phyloP scores from a whole-genome alignment of 805 yeast genomes.

The Myxozyma lipomycoides region DNA sequence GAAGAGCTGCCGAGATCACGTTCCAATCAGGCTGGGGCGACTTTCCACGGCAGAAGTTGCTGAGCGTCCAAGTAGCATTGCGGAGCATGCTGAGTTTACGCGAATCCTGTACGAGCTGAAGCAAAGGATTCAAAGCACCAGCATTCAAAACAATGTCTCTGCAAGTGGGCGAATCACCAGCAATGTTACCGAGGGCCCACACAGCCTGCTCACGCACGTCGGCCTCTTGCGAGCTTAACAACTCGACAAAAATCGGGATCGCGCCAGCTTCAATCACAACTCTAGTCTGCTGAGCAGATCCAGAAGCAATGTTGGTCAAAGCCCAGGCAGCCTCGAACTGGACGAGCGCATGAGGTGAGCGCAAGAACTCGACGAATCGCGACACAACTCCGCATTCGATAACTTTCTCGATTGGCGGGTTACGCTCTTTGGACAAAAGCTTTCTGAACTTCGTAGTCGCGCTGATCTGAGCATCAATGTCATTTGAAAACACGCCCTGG shows the following conservation, averaged over 20 bases:
- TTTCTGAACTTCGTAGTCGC: conserved; percentile 94
- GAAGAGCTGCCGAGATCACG: conserved; percentile 73
- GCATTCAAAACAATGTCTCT: conserved; percentile 84
- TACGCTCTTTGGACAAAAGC: conserved; percentile 85
- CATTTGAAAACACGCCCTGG: conserved; percentile 68
- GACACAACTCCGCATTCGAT: conserved; percentile 93
- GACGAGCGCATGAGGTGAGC: conserved; percentile 68
- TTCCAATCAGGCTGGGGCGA: conserved; percentile 95
- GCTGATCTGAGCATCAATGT: conserved; percentile 72
- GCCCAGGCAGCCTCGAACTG: conserved; percentile 99
- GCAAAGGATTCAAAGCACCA: conserved; percentile 85
- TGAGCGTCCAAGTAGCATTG: conserved; percentile 97
- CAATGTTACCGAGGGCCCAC: conserved; percentile 98
- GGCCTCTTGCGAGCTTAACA: conserved; percentile 71
- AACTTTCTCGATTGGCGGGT: conserved; percentile 93
- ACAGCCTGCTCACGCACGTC: conserved; percentile 98
- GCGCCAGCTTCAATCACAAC: conserved; percentile 92
- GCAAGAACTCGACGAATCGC: conserved; percentile 80
- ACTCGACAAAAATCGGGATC: conserved; percentile 81
- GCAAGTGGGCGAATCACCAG: conserved; percentile 89
- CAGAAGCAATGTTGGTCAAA: conserved; percentile 96
- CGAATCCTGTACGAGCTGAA: conserved; percentile 70
- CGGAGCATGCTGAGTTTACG: conserved; percentile 80
- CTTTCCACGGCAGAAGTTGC: conserved; percentile 94
- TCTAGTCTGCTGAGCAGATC: conserved; percentile 81